Conservation (phyloP, 257 asterid genomes). For the Plantago major region DNA sequence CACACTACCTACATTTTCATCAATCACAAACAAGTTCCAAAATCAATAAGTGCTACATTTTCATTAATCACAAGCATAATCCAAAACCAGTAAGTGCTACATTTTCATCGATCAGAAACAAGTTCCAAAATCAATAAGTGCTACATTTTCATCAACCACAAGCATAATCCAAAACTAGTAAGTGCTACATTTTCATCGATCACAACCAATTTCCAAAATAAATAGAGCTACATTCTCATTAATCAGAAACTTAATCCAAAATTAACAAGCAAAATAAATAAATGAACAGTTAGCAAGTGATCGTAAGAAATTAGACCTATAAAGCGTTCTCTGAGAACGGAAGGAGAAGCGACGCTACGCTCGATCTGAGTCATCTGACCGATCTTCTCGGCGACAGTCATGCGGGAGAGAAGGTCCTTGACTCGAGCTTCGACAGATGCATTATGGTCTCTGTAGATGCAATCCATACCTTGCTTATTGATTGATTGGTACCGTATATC, state of each 20-base stretch:
- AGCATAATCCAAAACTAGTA: background rate
- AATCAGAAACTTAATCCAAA: no score
- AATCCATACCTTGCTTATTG: constrained; percentile 39
- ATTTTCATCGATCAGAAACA: background rate
- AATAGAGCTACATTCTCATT: no score
- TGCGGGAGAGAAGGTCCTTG: constrained; percentile 70
- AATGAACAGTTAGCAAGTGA: background rate
- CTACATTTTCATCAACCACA: no score
- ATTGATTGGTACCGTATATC: no score
- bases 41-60: no score
- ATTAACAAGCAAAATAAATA: background rate
- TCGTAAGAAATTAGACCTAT: constrained; percentile 37
- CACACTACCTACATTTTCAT: constrained; percentile 55
- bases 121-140: background rate
- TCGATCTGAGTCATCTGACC: constrained; percentile 94
- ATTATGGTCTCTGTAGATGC: constrained; percentile 65
- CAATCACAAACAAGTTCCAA: background rate
- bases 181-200: no score
- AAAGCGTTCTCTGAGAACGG: constrained; percentile 40
- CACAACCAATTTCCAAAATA: no score
- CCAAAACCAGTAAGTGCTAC: no score
- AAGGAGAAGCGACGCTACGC: constrained; percentile 50
- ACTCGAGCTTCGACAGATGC: constrained; percentile 76
- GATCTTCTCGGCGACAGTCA: constrained; percentile 84
- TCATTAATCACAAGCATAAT: no score